Conservation (phyloP, 495 filamentous ascomycete genomes). For the Arthonia radiata region DNA sequence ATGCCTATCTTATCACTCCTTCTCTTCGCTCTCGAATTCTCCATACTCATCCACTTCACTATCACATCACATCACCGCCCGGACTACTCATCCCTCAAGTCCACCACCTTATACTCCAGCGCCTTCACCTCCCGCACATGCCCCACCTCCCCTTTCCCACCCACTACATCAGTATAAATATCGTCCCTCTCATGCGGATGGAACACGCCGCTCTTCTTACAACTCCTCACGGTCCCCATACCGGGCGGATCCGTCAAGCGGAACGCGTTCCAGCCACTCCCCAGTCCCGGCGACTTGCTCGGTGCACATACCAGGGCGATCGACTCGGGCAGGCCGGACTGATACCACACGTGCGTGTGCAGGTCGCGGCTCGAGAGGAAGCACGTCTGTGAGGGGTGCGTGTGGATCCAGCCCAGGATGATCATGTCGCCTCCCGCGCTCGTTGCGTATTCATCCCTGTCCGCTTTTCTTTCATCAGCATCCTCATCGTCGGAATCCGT, state of each 20-base stretch:
- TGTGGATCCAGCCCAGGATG: constrained; percentile 93
- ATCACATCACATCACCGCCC: too few relatives aligned
- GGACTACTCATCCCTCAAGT: too few relatives aligned
- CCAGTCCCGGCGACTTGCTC: constrained; percentile 20
- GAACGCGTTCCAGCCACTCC: constrained; percentile 61
- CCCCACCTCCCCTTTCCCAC: constrained; percentile 64
- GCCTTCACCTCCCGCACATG: constrained; percentile 64
- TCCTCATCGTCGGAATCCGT: too few relatives aligned
- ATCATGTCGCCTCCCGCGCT: constrained; percentile 31
- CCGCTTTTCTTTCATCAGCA: too few relatives aligned
- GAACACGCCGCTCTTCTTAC: constrained; percentile 51
- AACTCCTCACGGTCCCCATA: constrained; percentile 50
- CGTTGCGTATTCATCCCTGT: constrained; percentile 21
- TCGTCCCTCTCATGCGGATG: constrained; percentile 50
- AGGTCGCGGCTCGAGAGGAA: constrained; percentile 91
- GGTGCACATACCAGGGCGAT: constrained; percentile 95
- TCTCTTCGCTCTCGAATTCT: too few relatives aligned
- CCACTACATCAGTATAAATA: constrained; percentile 61
- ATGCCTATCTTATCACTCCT: too few relatives aligned
- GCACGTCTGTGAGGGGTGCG: constrained; percentile 85
- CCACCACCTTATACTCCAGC: constrained; percentile 53
- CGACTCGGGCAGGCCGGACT: constrained; percentile 80
- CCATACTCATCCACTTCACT: too few relatives aligned
- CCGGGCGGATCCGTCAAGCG: constrained; percentile 83
- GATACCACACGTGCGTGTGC: constrained; percentile 82